Evolutionary conservation across 805 yeast genomes (phyloP), one percentile per base, ranked within the genome.

Genomic region (Pichia insulana): DNA sequence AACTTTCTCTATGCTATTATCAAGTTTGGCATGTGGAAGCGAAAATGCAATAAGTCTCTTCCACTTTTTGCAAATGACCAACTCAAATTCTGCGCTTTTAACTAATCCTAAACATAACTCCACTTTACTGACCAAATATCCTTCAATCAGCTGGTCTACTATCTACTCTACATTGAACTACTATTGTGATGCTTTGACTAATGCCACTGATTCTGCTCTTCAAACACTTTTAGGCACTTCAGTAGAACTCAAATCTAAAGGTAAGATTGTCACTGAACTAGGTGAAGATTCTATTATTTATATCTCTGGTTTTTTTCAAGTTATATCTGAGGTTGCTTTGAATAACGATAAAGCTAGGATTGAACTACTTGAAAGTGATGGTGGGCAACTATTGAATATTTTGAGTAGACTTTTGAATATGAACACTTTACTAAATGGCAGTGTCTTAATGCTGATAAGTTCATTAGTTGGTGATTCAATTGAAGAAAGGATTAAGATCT

Each of bases 241-340:
- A 20, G 8, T 30, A 15, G 41, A 25, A 3, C 20, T 28, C 7
- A 43, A 37, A 20, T 15, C 37, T 5, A 40, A 39, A 18, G 41
- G 42, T n/a, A 35, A 38, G 18, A 42, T 51, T 3, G 71, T 69
- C 28, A 70, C 71, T 10, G 86, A 81, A 40, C 65, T 88, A 27
- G 83, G 84, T 30, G 95, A 86, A 49, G 96, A 88, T 56, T 82
- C 89, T 0, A 63, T 85, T 7, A 71, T 86, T 7, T 78, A 84
- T 41, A 66, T 88, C 7, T 73, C 89, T 0, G 83, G 95, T 0
- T 78, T 84, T 50, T 65, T 87, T 44, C 78, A 83, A 20, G 63
- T 92, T 39, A 64, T 88, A 2, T 67, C 73, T 8, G 70, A 73
- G 40, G 74, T 78, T 25, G 68, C 80, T 1, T 54, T 56, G 4